Percentiles rank a stretch among this genome's conserved stretches.
phyloP scores from a whole-genome alignment of 177 flowering plant genomes.

The Tripterygium wilfordii region DNA sequence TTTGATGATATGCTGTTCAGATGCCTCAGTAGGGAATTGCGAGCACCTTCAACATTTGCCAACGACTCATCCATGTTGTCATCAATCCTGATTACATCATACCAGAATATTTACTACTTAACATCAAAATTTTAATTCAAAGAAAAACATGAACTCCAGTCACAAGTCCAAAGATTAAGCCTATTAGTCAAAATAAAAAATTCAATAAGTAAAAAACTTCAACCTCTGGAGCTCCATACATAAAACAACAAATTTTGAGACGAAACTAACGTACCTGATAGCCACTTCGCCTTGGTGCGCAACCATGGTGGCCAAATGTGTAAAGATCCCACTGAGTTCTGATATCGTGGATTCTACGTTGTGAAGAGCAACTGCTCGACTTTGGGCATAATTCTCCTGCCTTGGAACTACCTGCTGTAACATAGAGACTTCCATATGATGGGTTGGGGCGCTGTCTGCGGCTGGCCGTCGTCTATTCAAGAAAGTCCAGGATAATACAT shows the following conservation, averaged over 20 bases:
- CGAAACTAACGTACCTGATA: constrained; percentile 55
- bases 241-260: not conserved
- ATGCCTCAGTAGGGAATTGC: constrained; percentile 65
- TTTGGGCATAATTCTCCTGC: constrained; percentile 51
- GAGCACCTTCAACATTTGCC: constrained; percentile 77
- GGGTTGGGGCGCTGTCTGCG: constrained; percentile 54
- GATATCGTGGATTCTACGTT: constrained; percentile 88
- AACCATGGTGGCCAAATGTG: constrained; percentile 87
- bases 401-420: constrained; percentile 77
- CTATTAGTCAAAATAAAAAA: too few species aligned
- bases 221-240: too few species aligned
- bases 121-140: not conserved
- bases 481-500: constrained; percentile 8
- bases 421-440: constrained; percentile 70
- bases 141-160: too few species aligned
- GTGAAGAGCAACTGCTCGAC: constrained; percentile 72
- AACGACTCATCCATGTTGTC: constrained; percentile 89
- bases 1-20: constrained; percentile 69
- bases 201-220: too few species aligned
- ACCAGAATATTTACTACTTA: not conserved
- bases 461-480: constrained; percentile 64
- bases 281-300: constrained; percentile 89
- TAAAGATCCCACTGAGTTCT: constrained; percentile 81
- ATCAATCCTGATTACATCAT: constrained; percentile 61
- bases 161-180: too few species aligned